phyloP scores from a whole-genome alignment of 257 asterid species.

The Marsdenia floribunda region DNA sequence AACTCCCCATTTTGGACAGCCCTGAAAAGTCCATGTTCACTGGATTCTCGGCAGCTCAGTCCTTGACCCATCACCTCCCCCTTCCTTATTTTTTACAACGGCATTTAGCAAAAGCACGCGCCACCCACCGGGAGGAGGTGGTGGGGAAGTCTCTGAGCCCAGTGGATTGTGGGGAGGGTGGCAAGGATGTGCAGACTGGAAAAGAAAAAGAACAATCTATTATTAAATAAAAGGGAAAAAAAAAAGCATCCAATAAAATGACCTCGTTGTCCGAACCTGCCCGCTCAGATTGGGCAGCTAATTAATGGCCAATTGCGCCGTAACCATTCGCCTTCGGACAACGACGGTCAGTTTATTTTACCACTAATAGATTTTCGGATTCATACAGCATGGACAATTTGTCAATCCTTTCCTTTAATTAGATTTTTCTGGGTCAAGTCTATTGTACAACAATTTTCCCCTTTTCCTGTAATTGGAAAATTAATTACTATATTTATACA shows the following conservation, averaged over 20 bases:
- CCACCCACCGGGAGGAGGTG: constrained; percentile 57
- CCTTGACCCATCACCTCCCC: constrained; percentile 60
- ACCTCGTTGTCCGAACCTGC: constrained; percentile 51
- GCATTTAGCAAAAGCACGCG: constrained; percentile 34
- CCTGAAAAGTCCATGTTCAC: constrained; percentile 40
- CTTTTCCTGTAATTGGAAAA: too few relatives aligned
- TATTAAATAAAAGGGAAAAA: too few relatives aligned
- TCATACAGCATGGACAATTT: too few relatives aligned
- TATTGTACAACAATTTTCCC: too few relatives aligned
- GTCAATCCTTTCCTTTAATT: too few relatives aligned
- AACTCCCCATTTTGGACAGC: constrained; percentile 74
- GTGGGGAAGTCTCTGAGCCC: background rate
- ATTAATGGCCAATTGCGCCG: constrained; percentile 15
- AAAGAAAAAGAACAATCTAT: constrained; percentile 2
- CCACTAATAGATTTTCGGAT: background rate
- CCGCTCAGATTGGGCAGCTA: constrained; percentile 43
- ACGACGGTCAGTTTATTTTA: constrained; percentile 18
- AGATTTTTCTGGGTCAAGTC: too few relatives aligned
- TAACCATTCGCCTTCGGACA: constrained; percentile 23
- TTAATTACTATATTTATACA: too few relatives aligned
- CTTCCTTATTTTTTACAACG: too few relatives aligned
- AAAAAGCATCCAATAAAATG: background rate
- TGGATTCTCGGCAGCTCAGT: constrained; percentile 46
- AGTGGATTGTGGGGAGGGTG: constrained; percentile 21
- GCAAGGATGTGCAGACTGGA: constrained; percentile 20